Percentiles rank a stretch among this genome's conserved stretches.
Conservation (phyloP, 768 basidiomycete species). For the Cystoderma amianthinum region DNA sequence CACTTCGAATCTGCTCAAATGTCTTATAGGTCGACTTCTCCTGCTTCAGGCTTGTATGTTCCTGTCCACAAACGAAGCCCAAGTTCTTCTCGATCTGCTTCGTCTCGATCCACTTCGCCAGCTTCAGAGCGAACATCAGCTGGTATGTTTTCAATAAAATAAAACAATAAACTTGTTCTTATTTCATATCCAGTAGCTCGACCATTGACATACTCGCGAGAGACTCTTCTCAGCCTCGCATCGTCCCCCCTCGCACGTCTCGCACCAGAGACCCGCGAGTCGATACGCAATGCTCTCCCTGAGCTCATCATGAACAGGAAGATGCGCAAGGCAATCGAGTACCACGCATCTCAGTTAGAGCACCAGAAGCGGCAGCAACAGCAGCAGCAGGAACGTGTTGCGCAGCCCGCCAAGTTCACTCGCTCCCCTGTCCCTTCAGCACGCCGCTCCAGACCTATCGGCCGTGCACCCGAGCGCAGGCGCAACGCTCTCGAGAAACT, state of each 20-base stretch:
- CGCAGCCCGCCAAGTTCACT: not conserved
- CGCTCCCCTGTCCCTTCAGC: slow-evolving; percentile 3
- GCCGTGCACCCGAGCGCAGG: slow-evolving; percentile 6
- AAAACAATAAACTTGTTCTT: too few species aligned
- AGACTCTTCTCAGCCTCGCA: slow-evolving; percentile 17
- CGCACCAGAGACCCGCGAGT: slow-evolving; percentile 13
- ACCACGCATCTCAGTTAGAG: slow-evolving; percentile 9
- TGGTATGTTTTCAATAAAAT: too few species aligned
- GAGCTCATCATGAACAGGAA: slow-evolving; percentile 19
- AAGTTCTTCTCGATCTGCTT: slow-evolving; percentile 3
- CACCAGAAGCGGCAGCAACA: slow-evolving; percentile 5
- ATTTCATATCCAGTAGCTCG: slow-evolving; percentile 2
- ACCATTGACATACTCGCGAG: slow-evolving; percentile 16
- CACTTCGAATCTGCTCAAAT: slow-evolving; percentile 4
- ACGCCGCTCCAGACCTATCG: slow-evolving; percentile 5
- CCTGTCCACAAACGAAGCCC: slow-evolving; percentile 30
- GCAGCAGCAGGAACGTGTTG: slow-evolving; percentile 1
- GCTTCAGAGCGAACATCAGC: not conserved
- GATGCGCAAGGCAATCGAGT: slow-evolving; percentile 20
- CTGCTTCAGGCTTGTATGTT: slow-evolving; percentile 24
- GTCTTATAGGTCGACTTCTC: slow-evolving; percentile 1
- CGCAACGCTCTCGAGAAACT: slow-evolving; percentile 6
- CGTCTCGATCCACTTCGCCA: not conserved
- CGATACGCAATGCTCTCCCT: slow-evolving; percentile 15
- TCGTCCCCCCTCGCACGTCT: slow-evolving; percentile 18